Conservation (phyloP, 495 filamentous ascomycete species). For the Penicillium lagena region DNA sequence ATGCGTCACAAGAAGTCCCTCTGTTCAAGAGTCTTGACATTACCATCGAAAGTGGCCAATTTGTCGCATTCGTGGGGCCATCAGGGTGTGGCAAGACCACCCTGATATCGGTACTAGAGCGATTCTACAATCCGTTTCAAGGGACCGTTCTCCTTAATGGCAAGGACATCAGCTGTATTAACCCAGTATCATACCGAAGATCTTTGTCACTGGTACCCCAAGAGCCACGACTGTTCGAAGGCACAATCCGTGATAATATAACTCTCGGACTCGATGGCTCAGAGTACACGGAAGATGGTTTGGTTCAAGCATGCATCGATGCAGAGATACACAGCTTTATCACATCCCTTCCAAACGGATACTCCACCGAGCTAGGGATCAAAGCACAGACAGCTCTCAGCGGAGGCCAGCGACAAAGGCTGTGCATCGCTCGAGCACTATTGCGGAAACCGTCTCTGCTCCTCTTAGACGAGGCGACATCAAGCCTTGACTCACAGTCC, state of each 20-base stretch:
- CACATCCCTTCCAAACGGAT: conserved; percentile 21
- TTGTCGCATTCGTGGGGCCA: conserved; percentile 48
- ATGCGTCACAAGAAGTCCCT: not conserved
- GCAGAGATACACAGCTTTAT: conserved; percentile 31
- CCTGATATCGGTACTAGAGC: conserved; percentile 47
- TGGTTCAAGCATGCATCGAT: conserved; percentile 12
- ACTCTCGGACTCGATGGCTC: conserved; percentile 16
- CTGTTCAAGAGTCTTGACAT: not conserved
- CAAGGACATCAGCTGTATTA: conserved; percentile 4
- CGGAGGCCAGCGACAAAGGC: conserved; percentile 44
- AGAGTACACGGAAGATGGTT: conserved; percentile 11
- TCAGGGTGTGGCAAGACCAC: conserved; percentile 55
- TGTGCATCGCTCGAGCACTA: conserved; percentile 46
- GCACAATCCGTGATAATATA: conserved; percentile 41
- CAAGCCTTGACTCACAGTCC: conserved; percentile 47
- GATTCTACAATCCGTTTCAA: conserved; percentile 41
- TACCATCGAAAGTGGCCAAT: conserved; percentile 24
- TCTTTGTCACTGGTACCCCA: conserved; percentile 32
- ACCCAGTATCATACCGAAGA: conserved; percentile 16
- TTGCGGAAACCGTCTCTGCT: conserved; percentile 38
- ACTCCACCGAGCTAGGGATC: conserved; percentile 15
- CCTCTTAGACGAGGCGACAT: conserved; percentile 54
- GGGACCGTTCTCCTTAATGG: conserved; percentile 26
- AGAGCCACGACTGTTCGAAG: conserved; percentile 34
- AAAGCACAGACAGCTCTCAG: conserved; percentile 15